Percentiles rank a stretch among this genome's conserved stretches.
Conservation (phyloP, 1,284 basidiomycete species). For the Sphagnurus paluster region DNA sequence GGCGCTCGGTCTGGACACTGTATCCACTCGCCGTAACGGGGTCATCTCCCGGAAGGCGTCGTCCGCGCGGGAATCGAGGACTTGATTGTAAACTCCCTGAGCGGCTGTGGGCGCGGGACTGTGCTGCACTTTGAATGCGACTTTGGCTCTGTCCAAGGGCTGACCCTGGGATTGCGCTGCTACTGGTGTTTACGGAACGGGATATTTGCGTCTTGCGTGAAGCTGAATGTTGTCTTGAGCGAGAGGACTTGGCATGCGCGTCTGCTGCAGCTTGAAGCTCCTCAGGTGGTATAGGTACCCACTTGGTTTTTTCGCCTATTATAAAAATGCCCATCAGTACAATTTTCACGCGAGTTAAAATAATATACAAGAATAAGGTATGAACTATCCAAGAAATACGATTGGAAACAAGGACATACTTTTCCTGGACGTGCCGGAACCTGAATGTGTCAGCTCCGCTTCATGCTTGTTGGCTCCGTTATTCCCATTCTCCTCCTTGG, state of each 20-base stretch:
- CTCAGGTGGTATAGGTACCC: constrained; percentile 56
- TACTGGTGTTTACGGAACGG: constrained; percentile 16
- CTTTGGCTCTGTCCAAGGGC: constrained; percentile 24
- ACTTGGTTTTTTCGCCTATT: constrained; percentile 57
- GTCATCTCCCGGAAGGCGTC: constrained; percentile 26
- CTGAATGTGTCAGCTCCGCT: constrained; percentile 2
- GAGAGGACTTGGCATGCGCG: constrained; percentile 25
- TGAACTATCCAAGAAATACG: constrained; percentile 9
- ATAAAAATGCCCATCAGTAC: constrained; percentile 1
- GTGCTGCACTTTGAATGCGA: constrained; percentile 25
- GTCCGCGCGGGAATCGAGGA: constrained; percentile 26
- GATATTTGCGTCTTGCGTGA: constrained; percentile 19
- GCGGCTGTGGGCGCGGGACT: constrained; percentile 30
- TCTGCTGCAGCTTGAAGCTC: constrained; percentile 60
- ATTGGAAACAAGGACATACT: constrained; percentile 41
- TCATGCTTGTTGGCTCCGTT: not conserved
- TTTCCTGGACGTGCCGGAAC: constrained; percentile 36
- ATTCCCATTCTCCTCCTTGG: constrained; percentile 5
- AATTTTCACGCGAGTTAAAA: not conserved
- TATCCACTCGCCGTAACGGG: constrained; percentile 2
- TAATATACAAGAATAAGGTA: not conserved
- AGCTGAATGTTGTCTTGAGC: constrained; percentile 17
- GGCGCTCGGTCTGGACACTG: not conserved
- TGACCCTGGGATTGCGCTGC: constrained; percentile 14
- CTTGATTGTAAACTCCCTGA: constrained; percentile 31